phyloP scores from a whole-genome alignment of 1,139 yeast genomes.

The Chernovozyma sophiae-reginae region DNA sequence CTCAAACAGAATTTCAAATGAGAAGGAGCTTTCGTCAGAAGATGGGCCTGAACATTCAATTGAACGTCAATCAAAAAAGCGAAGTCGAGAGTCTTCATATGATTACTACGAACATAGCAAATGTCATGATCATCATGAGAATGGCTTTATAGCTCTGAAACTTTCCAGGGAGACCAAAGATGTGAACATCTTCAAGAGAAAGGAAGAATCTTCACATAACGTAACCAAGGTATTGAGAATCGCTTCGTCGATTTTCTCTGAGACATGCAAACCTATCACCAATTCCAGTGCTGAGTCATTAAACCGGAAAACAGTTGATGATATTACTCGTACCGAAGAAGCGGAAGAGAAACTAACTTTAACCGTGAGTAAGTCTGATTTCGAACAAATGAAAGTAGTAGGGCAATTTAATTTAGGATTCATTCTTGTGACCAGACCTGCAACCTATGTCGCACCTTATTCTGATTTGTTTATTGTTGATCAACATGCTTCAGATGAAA shows the following conservation, averaged over 20 bases:
- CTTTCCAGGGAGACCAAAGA: background rate
- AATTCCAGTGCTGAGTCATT: background rate
- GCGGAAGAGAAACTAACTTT: conserved; percentile 54
- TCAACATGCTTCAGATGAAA: conserved; percentile 98
- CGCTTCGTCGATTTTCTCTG: background rate
- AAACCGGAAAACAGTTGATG: conserved; percentile 13
- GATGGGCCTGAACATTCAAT: too few species aligned
- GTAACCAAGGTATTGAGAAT: too few species aligned
- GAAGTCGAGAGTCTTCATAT: background rate
- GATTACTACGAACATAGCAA: background rate
- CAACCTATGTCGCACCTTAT: conserved; percentile 14
- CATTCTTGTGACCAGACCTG: conserved; percentile 57
- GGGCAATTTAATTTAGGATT: conserved; percentile 96
- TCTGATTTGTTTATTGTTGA: conserved; percentile 72
- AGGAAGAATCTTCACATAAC: background rate
- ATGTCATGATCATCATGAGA: background rate
- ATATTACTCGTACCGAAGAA: conserved; percentile 24
- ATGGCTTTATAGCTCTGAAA: background rate
- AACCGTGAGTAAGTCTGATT: conserved; percentile 60
- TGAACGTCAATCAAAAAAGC: background rate
- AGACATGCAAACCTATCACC: background rate
- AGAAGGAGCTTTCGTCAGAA: too few species aligned
- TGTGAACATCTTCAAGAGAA: background rate
- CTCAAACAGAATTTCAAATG: too few species aligned
- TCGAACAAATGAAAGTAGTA: conserved; percentile 64